Evolutionary conservation across 305 asterid species (phyloP), one percentile per base, ranked within the genome.

Genomic region (Ajuga reptans): DNA sequence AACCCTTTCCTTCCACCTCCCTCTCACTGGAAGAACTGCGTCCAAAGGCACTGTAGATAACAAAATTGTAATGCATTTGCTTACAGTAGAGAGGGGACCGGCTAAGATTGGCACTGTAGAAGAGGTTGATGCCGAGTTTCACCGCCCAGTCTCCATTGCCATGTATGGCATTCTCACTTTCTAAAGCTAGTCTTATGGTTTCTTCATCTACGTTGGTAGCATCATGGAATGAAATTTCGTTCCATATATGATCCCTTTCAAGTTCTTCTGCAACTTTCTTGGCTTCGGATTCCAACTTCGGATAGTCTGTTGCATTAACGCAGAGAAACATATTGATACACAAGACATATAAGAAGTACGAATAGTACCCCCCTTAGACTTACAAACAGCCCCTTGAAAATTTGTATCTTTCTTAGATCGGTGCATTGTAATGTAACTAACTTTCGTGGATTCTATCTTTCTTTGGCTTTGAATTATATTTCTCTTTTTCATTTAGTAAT

Each of bases 141-240:
- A 94, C 98, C 14, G 99, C 94, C 99, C 99, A 94, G 77, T 94
- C 99, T 62, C 89, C 88, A 60, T 89, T 86, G 36, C 97, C 97
- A 46, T 94, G 99, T 66, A 86, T 79, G 6, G 93, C 91, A 64
- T 85, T 92, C 76, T 94, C 95, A 74, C 87, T 83, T 58, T 87
- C 84, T 76, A 91, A 80, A 81, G 98, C 95, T 69, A 78, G 83
- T 56, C 72, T 83, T 72, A 94, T 85, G 52, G 66, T 82, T 66
- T 83, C 87, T 80, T 89, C 90, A 63, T 94, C 97, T 66, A 83
- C 89, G 67, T 72, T 73, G 49, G 78, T 79, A 66, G 96, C 89
- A 64, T 85, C 85, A 72, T 85, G 78, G 84, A 86, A 89, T 46
- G 88, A 75, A 63, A 84, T 64, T 68, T 82, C 84, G 37, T 51